Conservation (phyloP, 2,329 filamentous ascomycete genomes). For the Ophiostoma perfectum region DNA sequence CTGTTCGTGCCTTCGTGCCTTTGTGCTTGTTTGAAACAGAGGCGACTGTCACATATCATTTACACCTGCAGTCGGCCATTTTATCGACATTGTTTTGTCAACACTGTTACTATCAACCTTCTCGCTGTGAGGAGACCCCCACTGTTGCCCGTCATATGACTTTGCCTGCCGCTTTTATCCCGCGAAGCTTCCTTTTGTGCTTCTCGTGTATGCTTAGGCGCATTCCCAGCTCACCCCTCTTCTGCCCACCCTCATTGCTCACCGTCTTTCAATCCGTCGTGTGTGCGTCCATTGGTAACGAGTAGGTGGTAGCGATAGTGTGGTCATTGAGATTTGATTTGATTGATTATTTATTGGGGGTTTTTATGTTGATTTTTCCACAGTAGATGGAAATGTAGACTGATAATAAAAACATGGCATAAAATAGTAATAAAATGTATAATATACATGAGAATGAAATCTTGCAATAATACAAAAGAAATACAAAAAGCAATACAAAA, state of each 20-base stretch:
- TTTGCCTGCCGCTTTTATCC: conserved; percentile 5
- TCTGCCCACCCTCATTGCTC: conserved; percentile 8
- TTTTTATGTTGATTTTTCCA: neutral
- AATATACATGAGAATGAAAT: no score
- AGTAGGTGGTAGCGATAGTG: neutral
- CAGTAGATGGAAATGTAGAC: no score
- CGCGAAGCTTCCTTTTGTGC: neutral
- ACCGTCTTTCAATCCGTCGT: neutral
- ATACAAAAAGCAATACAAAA: no score
- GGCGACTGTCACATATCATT: no score
- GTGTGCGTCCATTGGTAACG: neutral
- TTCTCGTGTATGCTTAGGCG: conserved; percentile 7
- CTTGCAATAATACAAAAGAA: no score
- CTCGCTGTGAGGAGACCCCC: neutral
- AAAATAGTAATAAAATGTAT: no score
- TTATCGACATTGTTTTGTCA: neutral
- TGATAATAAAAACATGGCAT: no score
- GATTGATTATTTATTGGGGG: neutral
- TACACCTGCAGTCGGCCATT: no score
- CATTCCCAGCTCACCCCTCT: neutral
- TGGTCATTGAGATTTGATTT: no score
- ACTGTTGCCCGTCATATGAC: conserved; percentile 1
- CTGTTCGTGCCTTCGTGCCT: no score
- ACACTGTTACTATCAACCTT: no score
- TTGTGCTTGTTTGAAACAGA: no score